phyloP scores from a whole-genome alignment of 2,329 filamentous ascomycete genomes.

The Aspergillaceae sp. region DNA sequence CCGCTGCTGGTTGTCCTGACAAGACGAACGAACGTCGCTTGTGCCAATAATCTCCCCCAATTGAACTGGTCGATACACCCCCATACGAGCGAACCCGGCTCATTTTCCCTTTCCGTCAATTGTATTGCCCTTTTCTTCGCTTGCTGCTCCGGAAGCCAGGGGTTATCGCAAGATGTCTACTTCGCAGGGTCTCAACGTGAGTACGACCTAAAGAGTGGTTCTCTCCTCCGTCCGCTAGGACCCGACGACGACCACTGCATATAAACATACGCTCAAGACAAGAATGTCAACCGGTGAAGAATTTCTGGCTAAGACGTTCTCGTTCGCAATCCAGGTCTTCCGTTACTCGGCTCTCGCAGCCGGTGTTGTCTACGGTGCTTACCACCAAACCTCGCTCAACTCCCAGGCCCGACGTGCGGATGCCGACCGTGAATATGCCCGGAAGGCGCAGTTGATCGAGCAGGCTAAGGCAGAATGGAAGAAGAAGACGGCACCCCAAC shows the following conservation, averaged over 20 bases:
- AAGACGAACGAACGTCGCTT: not conserved
- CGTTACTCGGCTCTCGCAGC: slow-evolving; percentile 90
- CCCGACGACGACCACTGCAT: slow-evolving; percentile 4
- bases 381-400: slow-evolving; percentile 77
- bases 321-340: slow-evolving; percentile 60
- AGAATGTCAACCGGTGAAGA: not conserved
- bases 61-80: slow-evolving; percentile 28
- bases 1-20: not conserved
- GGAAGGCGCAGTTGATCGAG: slow-evolving; percentile 84
- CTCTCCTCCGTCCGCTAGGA: slow-evolving; percentile 9
- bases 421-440: slow-evolving; percentile 73
- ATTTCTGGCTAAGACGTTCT: slow-evolving; percentile 9
- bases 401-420: slow-evolving; percentile 61
- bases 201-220: slow-evolving; percentile 9
- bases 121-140: no score
- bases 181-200: slow-evolving; percentile 60
- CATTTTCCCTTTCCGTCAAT: slow-evolving; percentile 13
- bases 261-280: no score
- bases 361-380: slow-evolving; percentile 91
- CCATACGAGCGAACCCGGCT: slow-evolving; percentile 19
- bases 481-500: slow-evolving; percentile 59
- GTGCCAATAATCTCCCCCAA: slow-evolving; percentile 19
- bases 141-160: slow-evolving; percentile 35
- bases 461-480: slow-evolving; percentile 86
- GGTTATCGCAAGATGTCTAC: slow-evolving; percentile 48